A percentile compares a stretch with the other conserved stretches of the same genome.
Evolutionary conservation across 176 grass and related monocot species (phyloP).

Genomic region (Raddia guianensis): DNA sequence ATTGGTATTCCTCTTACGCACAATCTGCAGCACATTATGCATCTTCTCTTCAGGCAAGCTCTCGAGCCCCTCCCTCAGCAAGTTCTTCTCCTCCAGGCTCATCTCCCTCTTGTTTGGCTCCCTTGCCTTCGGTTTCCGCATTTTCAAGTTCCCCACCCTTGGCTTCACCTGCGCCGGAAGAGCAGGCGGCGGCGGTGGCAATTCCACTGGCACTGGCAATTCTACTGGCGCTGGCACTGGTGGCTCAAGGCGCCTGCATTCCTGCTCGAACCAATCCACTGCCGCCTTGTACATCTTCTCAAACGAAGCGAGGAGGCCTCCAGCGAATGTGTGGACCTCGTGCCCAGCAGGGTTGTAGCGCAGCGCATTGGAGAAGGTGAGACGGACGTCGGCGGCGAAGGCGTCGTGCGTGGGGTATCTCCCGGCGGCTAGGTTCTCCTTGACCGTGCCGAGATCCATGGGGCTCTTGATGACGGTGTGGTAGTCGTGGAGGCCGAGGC

Average conservation of each 20-base stretch:
- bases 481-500: constrained; percentile 83
- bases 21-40: constrained; percentile 77
- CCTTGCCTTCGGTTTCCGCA: constrained; percentile 76
- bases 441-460: constrained; percentile 91
- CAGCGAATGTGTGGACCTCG: constrained; percentile 78
- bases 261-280: constrained; percentile 55
- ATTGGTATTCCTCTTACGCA: constrained; percentile 69
- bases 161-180: constrained; percentile 26
- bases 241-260: constrained; percentile 39
- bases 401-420: constrained; percentile 58
- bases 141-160: constrained; percentile 38
- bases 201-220: constrained; percentile 3
- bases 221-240: not conserved
- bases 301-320: constrained; percentile 61
- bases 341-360: constrained; percentile 75
- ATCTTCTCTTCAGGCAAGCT: constrained; percentile 83
- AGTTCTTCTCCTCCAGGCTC: constrained; percentile 88
- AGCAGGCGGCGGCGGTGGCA: not conserved
- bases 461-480: constrained; percentile 70
- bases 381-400: constrained; percentile 71
- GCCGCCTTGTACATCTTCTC: constrained; percentile 53
- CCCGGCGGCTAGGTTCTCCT: constrained; percentile 47
- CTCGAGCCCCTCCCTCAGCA: constrained; percentile 67
- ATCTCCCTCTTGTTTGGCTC: constrained; percentile 82
- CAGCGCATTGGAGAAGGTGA: constrained; percentile 86